Evolutionary conservation across 2,329 filamentous ascomycete genomes (phyloP), one percentile per base, ranked within the genome.

Genomic region (Anisogramma anomala): DNA sequence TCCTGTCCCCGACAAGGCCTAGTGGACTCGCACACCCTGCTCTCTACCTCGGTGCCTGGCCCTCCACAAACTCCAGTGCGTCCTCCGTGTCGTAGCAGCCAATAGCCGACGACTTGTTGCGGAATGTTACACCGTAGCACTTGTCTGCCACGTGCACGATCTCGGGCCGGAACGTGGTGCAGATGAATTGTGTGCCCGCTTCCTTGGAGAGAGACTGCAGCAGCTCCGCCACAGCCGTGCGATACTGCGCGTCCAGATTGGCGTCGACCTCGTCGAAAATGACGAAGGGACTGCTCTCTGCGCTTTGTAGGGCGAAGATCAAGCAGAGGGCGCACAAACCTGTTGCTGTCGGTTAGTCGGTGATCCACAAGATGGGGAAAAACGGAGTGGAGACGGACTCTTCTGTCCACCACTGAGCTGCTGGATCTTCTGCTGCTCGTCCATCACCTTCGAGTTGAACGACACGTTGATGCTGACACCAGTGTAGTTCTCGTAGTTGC

Each of bases 221-320:
- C 66, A 96, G 84, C 42, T 84, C 75, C 3, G 91, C 91, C 9
- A 98, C 91, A 1, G 91, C 89, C 1, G 91, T 95, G 47, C 91
- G 83, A 67, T 98, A 98, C 63, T 98, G 91, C 1, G 91, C 88
- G 59, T 98, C 91, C 18, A 98, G 74, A 58, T 98, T 98, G 60
- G 91, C 91, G 57, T 98, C 91, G 49, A 98, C 94, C 63, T 98
- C 91, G 60, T 98, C 91, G 53, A 98, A 98, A 55, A 98, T 88
- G 59, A 98, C 95, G 71, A 98, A 96, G 1, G 91, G 91, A 33
- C 89, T 93, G 8, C 89, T 91, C 59, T 98, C 91, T 45, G 89
- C 94, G 52, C 88, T 85, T 63, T 98, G 91, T 52, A 98, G 93
- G n/a, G 91, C 91, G 58, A 98, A 98, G 52, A 98, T 93, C 38